These are phyloP conservation scores for Cydonia oblonga DNA, from an alignment of 331 rosid genomes.

Conservation along the genomic window DNA sequence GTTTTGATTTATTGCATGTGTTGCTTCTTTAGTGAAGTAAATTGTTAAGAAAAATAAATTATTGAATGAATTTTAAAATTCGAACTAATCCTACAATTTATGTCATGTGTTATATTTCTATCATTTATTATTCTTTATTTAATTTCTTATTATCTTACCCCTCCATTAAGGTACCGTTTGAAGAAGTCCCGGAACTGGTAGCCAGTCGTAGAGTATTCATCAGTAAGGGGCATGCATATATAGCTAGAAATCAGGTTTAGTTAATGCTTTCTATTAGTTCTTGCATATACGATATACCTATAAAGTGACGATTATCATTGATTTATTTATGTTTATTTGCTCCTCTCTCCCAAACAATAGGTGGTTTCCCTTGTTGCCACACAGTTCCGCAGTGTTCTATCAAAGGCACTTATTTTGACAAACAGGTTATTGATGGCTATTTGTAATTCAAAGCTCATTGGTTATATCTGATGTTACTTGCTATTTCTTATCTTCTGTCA, in stretches of 20 bases:
- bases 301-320: neutral
- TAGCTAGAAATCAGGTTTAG: conserved; percentile 79
- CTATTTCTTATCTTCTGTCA: neutral
- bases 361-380: conserved; percentile 73
- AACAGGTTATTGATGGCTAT: conserved; percentile 49
- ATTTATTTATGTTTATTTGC: conserved; percentile 13
- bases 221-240: conserved; percentile 69
- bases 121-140: neutral
- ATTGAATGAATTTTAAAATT: neutral
- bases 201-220: conserved; percentile 74
- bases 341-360: conserved; percentile 14
- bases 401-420: conserved; percentile 72
- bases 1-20: neutral
- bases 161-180: conserved; percentile 66
- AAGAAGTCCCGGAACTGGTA: conserved; percentile 95
- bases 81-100: neutral
- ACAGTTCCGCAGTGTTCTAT: conserved; percentile 68
- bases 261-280: conserved; percentile 7
- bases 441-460: neutral
- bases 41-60: neutral
- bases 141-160: neutral
- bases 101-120: conserved; percentile 4
- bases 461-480: conserved; percentile 1
- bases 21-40: neutral
- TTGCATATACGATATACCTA: neutral